Base-by-base conservation (phyloP, 768 basidiomycete genomes). In the Leccinum aurantiacum region DNA sequence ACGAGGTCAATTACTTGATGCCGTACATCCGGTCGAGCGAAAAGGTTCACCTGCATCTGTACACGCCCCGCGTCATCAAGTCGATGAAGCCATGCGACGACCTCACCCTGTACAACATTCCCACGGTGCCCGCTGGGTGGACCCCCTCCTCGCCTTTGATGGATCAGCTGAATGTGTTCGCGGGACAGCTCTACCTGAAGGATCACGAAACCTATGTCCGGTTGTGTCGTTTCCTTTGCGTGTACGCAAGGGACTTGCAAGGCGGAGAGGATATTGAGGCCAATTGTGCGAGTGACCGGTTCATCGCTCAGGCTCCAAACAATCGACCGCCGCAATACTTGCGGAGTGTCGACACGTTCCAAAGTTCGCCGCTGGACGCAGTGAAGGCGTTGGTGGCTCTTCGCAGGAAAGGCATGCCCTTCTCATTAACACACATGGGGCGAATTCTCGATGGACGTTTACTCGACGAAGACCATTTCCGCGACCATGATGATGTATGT, bases 401-500 rank as follows among this genome's bases (percentile, higher is more conserved):
- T 48, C 74, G 79, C 8, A 72, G 79, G 65, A 82, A 78, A 57
- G 78, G 79, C 6, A 66, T 75, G 66, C 60, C 65, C 10, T 81
- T 73, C 60, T 50, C 62, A n/a, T 53, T 53, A 29, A 80, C 80
- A 4, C 78, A 82, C 59, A 64, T 80, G 64, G 80, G 81, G 4
- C 74, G 74, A 53, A 69, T 81, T 37, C 51, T 82, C 24, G 61
- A 71, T 46, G 71, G 66, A 25, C 65, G 65, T 27, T 22, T 61
- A 3, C 60, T 78, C 33, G 61, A 59, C 0, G 53, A 61, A 53
- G 58, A 27, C 1, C 55, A 65, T 57, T 65, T 64, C 24, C 9
- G 33, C 27, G 27, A 1, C 11, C 0, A 3, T 37, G 56, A 63
- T 38, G 24, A 49, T 17, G 48, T 49, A 49, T 15, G 24, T 44